These are phyloP conservation scores for Smittium culicis DNA, from an alignment of 371 early-diverging fungal genomes.

Conservation along the genomic window DNA sequence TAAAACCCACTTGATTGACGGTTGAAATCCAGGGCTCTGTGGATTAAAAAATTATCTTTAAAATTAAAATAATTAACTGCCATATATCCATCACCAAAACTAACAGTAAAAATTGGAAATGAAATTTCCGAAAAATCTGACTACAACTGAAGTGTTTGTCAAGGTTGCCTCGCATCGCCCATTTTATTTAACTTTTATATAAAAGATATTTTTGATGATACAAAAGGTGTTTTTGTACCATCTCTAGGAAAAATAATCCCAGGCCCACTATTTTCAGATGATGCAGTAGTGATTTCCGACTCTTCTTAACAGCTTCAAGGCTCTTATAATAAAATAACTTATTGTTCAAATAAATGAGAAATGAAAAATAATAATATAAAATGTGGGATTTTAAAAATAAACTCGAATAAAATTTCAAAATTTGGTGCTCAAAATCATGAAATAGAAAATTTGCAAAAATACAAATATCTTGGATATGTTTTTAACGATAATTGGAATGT, in stretches of 20 bases:
- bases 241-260: background rate
- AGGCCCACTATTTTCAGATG: constrained; percentile 1
- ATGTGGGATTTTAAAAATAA: background rate
- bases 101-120: background rate
- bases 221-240: background rate
- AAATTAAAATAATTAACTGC: too few species aligned
- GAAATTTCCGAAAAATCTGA: background rate
- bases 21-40: too few species aligned
- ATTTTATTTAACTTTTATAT: constrained; percentile 2
- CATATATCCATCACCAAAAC: background rate
- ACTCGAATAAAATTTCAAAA: background rate
- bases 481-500: background rate
- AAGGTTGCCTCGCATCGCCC: constrained; percentile 2
- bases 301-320: background rate
- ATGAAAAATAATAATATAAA: background rate
- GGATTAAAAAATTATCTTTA: too few species aligned
- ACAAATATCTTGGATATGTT: background rate
- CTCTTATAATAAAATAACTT: background rate
- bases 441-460: background rate
- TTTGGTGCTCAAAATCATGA: background rate
- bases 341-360: background rate
- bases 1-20: too few species aligned
- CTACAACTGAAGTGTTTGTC: background rate
- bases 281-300: background rate
- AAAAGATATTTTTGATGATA: background rate